A percentile compares a stretch with the other conserved stretches of the same genome.
Conservation (phyloP, 2,329 filamentous ascomycete genomes). For the Nigrograna mackinnonii region DNA sequence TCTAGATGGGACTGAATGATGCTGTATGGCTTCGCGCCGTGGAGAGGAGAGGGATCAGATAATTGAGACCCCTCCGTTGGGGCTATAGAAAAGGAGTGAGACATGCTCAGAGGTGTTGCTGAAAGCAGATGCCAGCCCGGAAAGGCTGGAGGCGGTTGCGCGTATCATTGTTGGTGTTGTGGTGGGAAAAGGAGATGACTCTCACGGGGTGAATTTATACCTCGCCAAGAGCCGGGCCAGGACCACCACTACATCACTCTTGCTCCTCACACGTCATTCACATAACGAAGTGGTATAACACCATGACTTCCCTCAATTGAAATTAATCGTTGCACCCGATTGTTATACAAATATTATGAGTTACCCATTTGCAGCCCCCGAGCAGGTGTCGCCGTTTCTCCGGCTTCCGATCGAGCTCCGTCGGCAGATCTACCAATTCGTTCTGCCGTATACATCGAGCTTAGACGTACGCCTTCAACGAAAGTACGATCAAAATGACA, state of each 20-base stretch:
- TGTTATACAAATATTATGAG: no score
- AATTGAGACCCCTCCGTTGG: conserved; percentile 56
- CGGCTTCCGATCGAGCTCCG: conserved; percentile 50
- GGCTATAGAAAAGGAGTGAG: conserved; percentile 49
- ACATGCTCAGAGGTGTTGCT: conserved; percentile 25
- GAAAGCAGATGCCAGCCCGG: conserved; percentile 24
- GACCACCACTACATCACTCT: no score
- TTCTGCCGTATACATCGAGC: conserved; percentile 46
- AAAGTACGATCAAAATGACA: conserved; percentile 13
- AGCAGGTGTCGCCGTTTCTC: conserved; percentile 30
- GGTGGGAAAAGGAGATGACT: conserved; percentile 28
- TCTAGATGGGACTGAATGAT: conserved; percentile 10
- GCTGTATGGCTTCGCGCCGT: conserved; percentile 27
- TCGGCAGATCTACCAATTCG: conserved; percentile 43
- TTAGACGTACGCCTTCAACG: conserved; percentile 25
- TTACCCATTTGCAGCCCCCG: no score
- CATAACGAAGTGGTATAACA: no score
- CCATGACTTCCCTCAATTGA: no score
- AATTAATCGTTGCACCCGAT: no score
- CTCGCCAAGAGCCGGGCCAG: conserved; percentile 4
- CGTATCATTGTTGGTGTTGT: conserved; percentile 32
- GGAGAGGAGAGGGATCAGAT: conserved; percentile 42
- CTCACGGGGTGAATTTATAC: conserved; percentile 3
- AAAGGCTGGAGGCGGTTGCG: conserved; percentile 22
- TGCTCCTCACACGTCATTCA: no score